Evolutionary conservation across 2,329 filamentous ascomycete genomes (phyloP), one percentile per base, ranked within the genome.

Genomic region (Cytospora schulzeri): DNA sequence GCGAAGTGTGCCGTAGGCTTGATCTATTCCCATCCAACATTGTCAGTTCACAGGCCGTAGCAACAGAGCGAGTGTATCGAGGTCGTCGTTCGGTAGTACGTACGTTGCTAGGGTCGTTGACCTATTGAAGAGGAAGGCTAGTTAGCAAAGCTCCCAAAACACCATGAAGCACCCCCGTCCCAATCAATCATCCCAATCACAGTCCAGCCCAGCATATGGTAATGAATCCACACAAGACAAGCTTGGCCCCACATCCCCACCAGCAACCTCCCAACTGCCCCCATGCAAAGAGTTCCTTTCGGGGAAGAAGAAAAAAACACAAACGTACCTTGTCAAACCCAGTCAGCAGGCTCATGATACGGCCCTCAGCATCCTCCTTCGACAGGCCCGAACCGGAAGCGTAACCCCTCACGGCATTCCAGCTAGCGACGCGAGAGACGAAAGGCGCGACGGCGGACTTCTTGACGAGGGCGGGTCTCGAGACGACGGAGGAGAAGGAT

Each of bases 311-410:
- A 53, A n/a, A 24, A 54, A 57, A 41, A 60, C 38, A 56, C 51
- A 65, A 70, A 78, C 83, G 71, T 78, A 93, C 91, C 91, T 99
- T 99, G 83, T 99, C 95, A 78, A 98, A 99, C 78, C 93, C 94
- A 82, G 93, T 90, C 79, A 99, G 80, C 74, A 99, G 84, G 79
- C 92, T 91, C 78, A 96, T 85, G 84, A 98, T 97, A 76, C 94
- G 88, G 67, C 91, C 92, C 82, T 96, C 90, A 65, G 97, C 91
- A 59, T 73, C 71, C 64, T 88, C 83, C 84, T 93, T 90, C 73
- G 87, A 84, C 70, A 98, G 86, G 71, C 89, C 88, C 69, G 89
- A 87, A 66, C 85, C 88, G 61, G 94, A 91, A 71, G 93, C 92
- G 83, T 99, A 99, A 83, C 88, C 91, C 80, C 95, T 85, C 75